Evolutionary conservation across 768 basidiomycete species (phyloP), one percentile per base, ranked within the genome.

Genomic region (Clitopilus passeckerianus): DNA sequence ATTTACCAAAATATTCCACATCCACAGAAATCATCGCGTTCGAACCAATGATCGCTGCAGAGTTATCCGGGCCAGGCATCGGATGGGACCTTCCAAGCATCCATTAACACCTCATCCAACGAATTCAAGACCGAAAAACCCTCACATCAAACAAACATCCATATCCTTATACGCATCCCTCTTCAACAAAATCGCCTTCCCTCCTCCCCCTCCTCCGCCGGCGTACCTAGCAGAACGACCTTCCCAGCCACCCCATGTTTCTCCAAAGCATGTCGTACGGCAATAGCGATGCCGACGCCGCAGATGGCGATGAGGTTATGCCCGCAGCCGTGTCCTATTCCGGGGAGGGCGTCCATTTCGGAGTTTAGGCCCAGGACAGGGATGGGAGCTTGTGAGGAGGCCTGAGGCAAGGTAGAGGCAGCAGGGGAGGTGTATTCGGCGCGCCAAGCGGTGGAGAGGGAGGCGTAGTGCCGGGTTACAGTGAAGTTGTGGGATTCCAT

Each of bases 241-340:
- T 80, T 91, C 6, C 89, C 91, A 30, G 84, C 65, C 46, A 88
- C 75, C 64, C 83, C 74, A 68, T 86, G 83, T 56, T 80, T 75
- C 71, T 85, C 74, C 61, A 93, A 68, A 24, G 87, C 90, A 56
- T 84, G 79, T 68, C 86, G 87, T 56, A 92, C 78, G 34, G 88
- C 88, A 57, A 93, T 71, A 30, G 90, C 90, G 46, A 86, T 75
- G 35, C 86, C 91, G 34, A 90, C 84, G 41, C 90, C 91, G 62
- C 85, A 83, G 65, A 87, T 81, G 52, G 91, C 91, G 64, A 92
- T 92, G 62, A 93, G 77, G 70, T 93, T 92, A 71, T 93, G 91
- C 0, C 91, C 91, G 67, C 91, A 93, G 0, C 83, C 89, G 68
- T 86, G 77, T 71, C 86, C 72, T 75, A 89, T 74, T 7, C 81